Percentiles rank a stretch among this genome's conserved stretches.
Evolutionary conservation across 1,284 basidiomycete species (phyloP).

Genomic region (Cyathus pygmaeus): DNA sequence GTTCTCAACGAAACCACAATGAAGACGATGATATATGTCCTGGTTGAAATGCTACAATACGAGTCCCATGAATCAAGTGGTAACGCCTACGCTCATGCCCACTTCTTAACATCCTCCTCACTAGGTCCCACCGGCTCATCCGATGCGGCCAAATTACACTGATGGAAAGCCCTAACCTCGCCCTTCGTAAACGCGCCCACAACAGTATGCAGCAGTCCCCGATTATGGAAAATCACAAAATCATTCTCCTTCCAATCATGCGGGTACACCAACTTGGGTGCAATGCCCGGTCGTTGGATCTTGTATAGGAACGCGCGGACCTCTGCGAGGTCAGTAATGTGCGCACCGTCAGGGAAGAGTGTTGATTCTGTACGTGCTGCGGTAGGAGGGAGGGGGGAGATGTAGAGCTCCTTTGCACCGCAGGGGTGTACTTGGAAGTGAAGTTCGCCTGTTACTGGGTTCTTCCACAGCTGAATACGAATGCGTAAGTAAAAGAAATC

Average conservation of each 20-base stretch:
- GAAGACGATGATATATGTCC: no score
- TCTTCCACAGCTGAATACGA: slow-evolving; percentile 78
- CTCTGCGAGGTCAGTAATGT: slow-evolving; percentile 73
- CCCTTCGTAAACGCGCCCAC: slow-evolving; percentile 79
- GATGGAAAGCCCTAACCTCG: slow-evolving; percentile 82
- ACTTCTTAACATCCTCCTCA: slow-evolving; percentile 69
- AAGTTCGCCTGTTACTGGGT: slow-evolving; percentile 78
- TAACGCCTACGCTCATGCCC: slow-evolving; percentile 65
- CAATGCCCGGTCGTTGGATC: slow-evolving; percentile 85
- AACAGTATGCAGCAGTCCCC: slow-evolving; percentile 81
- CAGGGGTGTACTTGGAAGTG: slow-evolving; percentile 85
- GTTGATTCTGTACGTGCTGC: slow-evolving; percentile 61
- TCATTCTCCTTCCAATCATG: slow-evolving; percentile 77
- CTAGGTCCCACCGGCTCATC: slow-evolving; percentile 74
- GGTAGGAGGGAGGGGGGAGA: slow-evolving; percentile 68
- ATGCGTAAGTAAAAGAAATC: neutral
- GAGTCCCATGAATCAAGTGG: no score
- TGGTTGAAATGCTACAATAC: no score
- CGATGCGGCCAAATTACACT: slow-evolving; percentile 85
- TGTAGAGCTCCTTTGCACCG: slow-evolving; percentile 62
- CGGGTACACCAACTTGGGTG: slow-evolving; percentile 62
- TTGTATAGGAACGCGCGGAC: slow-evolving; percentile 80
- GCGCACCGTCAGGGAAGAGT: slow-evolving; percentile 80
- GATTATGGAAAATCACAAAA: slow-evolving; percentile 77
- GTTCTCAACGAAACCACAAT: no score